Base-by-base conservation (phyloP, 2,329 filamentous ascomycete genomes). In the Pseudopithomyces chartarum region DNA sequence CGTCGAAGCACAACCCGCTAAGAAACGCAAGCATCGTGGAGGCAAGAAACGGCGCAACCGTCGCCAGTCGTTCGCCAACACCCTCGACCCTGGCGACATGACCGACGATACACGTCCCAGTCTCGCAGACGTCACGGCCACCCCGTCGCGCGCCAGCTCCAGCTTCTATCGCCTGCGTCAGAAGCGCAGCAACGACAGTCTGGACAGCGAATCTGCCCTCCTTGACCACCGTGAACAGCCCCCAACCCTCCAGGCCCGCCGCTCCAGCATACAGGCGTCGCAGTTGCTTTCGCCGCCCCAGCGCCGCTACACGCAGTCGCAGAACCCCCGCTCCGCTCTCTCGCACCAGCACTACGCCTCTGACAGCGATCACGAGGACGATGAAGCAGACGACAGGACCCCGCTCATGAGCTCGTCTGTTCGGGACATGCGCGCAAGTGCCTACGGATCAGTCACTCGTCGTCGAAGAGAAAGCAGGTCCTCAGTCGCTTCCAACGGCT, bases 201-300 rank as follows among this genome's bases (percentile, higher is more conserved):
- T 98, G 61, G 94, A 97, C 64, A 97, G 92, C 74, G 89, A 96
- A 71, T 17, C 13, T 17, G 88, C 86, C 7, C 79, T 98, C 64
- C 80, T 98, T 17, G 94, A 98, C 76, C 94, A 98, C 76, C 86
- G 92, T 87, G 79, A 80, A 39, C 78, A 80, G 44, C 68, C 50
- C 19, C 62, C 69, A 8, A 72, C 75, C 6, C 64, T 78, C 20
- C 69, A 77, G 50, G 67, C 76, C 7, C 75, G 80, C 50, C 73
- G 80, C 17, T 72, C 77, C 47, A 82, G 79, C 64, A 71, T 80
- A 22, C 76, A 78, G 54, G 65, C 76, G 34, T 62, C 69, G 20
- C 64, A 64, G 39, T 65, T 73, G 26, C 71, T 65, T 54, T 63
- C 55, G 22, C 33, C 67, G 17, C 67, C 68, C 11, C 61, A 68